Evolutionary conservation across 352 stramenopile genomes (phyloP), one percentile per base, ranked within the genome.

Genomic region (Aphanomyces invadans): DNA sequence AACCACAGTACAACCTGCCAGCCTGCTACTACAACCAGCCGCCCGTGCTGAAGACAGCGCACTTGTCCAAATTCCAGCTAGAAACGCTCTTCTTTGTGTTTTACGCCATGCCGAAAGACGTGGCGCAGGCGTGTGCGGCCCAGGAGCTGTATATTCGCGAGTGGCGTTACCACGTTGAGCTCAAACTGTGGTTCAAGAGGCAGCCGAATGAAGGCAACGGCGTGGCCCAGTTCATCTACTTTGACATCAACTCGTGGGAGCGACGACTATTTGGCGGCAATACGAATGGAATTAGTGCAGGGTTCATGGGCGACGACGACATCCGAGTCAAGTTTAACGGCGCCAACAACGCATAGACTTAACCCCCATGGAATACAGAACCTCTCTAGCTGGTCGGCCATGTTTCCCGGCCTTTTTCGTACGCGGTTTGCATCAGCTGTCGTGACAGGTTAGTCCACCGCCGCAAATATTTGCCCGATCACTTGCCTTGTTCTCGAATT

Each of bases 51-150:
- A 98, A 98, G 83, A 97, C 92, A 53, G 96, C 91, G 64, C 95
- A 99, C 71, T 83, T 99, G 70, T 95, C 87, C 56, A 99, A 99
- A 78, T 99, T 99, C 76, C 89, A 98, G 71, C 78, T 98, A 49
- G 96, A 99, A 84, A 99, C 96, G 60, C 80, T 99, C 25, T 99
- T 99, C 79, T 99, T 98, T 81, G 97, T 99, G 72, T 99, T 99
- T 77, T 99, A 99, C 80, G 92, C 91, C 60, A 95, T 99, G 82
- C 96, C 97, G 48, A 96, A 97, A 80, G 97, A 99, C 76, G 88
- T 97, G 4, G 77, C 99, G 55, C 96, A 99, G 78, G 87, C 88
- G 4, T 94, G 91, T 53, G 80, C 83, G 11, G 88, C 87, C 12
- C 87, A 96, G 65, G 88, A 96, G 71, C 77, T 96, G 21, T 90